A percentile compares a stretch with the other conserved stretches of the same genome.
These are phyloP conservation scores for Podospora anserina DNA, from an alignment of 495 filamentous ascomycete species.

Conservation along the genomic window DNA sequence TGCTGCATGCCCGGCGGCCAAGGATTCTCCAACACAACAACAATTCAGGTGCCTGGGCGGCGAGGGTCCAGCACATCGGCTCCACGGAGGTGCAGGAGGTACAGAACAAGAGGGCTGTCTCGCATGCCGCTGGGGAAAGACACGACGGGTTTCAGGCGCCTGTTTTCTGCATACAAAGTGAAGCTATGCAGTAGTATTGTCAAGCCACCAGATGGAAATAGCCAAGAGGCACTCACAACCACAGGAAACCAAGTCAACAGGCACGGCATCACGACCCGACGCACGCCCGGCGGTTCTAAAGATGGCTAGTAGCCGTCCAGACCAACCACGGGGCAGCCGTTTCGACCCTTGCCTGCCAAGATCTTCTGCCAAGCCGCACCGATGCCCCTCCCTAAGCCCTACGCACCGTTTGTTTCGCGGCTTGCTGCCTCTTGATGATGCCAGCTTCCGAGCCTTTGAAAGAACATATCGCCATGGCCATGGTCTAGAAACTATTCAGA, in stretches of 20 bases:
- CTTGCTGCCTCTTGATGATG: conserved; percentile 6
- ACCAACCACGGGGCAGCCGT: conserved; percentile 13
- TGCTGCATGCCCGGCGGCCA: neutral
- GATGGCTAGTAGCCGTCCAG: neutral
- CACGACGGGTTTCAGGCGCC: conserved; percentile 1
- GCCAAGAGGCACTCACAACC: neutral
- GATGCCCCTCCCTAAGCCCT: conserved; percentile 31
- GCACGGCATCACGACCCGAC: neutral
- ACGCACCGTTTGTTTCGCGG: conserved; percentile 19
- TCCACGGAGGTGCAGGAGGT: neutral
- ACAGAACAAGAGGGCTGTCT: neutral
- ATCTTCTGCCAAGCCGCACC: neutral
- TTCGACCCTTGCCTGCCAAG: conserved; percentile 15
- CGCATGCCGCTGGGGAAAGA: conserved; percentile 1
- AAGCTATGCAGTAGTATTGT: neutral
- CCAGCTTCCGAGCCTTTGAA: conserved; percentile 3
- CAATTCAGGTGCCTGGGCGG: neutral
- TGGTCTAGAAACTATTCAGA: neutral
- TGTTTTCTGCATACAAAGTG: neutral
- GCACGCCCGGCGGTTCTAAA: conserved; percentile 3
- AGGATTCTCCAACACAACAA: neutral
- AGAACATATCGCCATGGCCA: neutral
- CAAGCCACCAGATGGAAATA: neutral
- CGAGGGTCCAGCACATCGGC: neutral
- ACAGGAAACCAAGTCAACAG: neutral